Base-by-base conservation (phyloP, 306 rosid species). In the Glycyrrhiza uralensis region DNA sequence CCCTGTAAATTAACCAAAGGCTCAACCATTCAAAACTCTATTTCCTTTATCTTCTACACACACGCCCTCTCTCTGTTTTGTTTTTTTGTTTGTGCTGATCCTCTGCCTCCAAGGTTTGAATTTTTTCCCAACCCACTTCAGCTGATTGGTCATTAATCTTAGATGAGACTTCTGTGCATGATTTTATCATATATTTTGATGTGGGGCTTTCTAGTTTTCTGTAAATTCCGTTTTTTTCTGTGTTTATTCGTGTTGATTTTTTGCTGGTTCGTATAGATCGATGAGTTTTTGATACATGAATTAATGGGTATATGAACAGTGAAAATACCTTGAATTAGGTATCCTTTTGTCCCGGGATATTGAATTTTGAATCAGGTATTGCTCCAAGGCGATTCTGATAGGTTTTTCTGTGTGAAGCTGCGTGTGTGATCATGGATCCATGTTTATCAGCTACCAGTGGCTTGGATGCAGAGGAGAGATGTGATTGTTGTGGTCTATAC, bases 351-450 rank as follows among this genome's bases (percentile, higher is more conserved):
- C 1, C 18, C 24, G 26, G 19, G 36, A 0, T 69, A 4, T 62
- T 75, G 66, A 36, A 28, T 68, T 50, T 72, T 72, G 66, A 72
- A 72, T 72, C 60, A 4, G 38, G 51, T 51, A 8, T 51, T 67
- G 32, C 29, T 8, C 47, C n/a, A 3, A 10, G 23, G 65, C 3
- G 42, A 61, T 35, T 78, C 19, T 73, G 22, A 2, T 6, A 4
- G 26, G 71, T n/a, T 22, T 69, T 56, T 35, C 3, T 44, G 50
- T 72, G 50, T 52, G 59, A 54, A 72, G 30, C 24, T 59, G 44
- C 54, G 56, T 72, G 12, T 77, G 61, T 54, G 79, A 28, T 77
- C 62, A 33, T 33, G 70, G 83, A 82, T 82, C 74, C 74, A 7
- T 36, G 76, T 52, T 22, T 35, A 26, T 50, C 13, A 26, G 32